Evolutionary conservation across 371 early-diverging fungal genomes (phyloP), one percentile per base, ranked within the genome.

Genomic region (Chytridium lagenaria): DNA sequence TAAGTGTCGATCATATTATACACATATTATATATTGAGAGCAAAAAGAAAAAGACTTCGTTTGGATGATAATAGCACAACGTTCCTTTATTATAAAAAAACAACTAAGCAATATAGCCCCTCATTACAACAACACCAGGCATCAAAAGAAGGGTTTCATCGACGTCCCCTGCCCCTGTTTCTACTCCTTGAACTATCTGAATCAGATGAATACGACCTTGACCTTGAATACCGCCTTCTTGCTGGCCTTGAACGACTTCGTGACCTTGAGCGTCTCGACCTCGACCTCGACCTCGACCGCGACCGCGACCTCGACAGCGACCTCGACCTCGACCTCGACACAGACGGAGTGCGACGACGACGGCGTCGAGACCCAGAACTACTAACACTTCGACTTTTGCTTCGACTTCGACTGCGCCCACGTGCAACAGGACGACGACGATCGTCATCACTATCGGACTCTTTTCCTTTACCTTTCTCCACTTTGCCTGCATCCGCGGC

Each of bases 201-300:
- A 10, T 26, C n/a, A 5, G 55, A 52, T 12, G 55, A 52, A 26
- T 52, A 10, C 12, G 55, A 52, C 26, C 55, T 52, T 5, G 55
- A 52, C n/a, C 55, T 12, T 15, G 55, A 52, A 23, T 52, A 52
- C 26, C 55, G 55, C 12, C n/a, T n/a, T 23, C 55, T 52, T 5
- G 5, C 23, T 26, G n/a, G 26, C 55, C 55, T 10, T 10, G 55
- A 52, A 7, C 55, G 12, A 12, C 5, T 5, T 26, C 26, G 12
- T 5, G 55, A 52, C 26, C 55, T 22, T 5, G 55, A 52, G n/a
- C 55, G 23, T 26, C 26, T 52, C 26, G 55, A 52, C 36, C 61
- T 28, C 23, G 66, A 66, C 49, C 66, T 66, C 2, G 66, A 63
- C 7, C 63, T 26, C 63, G 63, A 63, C 23, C 37, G 19, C 2